Conservation (phyloP, 148 eudicot species). For the Vaccinium vitisidaea region DNA sequence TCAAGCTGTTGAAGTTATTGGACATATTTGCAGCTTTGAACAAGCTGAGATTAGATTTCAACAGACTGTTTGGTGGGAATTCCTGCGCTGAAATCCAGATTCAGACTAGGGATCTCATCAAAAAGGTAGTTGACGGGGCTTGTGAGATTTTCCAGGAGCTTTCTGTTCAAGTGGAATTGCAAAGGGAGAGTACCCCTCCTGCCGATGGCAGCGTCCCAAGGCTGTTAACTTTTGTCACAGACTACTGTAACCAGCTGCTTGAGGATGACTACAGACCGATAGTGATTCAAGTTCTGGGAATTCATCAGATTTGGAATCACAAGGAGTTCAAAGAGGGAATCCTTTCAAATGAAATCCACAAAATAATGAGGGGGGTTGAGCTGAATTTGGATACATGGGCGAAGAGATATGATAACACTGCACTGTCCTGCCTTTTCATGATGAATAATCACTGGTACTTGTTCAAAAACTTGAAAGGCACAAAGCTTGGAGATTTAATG, state of each 20-base stretch:
- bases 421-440: conserved; percentile 61
- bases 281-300: conserved; percentile 54
- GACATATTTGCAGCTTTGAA: conserved; percentile 60
- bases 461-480: conserved; percentile 39
- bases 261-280: conserved; percentile 49
- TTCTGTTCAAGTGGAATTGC: conserved; percentile 60
- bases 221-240: conserved; percentile 61
- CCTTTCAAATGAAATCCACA: conserved; percentile 45
- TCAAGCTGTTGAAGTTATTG: conserved; percentile 74
- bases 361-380: conserved; percentile 54
- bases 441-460: conserved; percentile 78
- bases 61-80: conserved; percentile 59
- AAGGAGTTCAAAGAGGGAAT: conserved; percentile 26
- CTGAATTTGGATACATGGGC: conserved; percentile 72
- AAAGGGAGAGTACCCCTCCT: conserved; percentile 45
- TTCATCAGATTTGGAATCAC: conserved; percentile 56
- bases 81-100: conserved; percentile 49
- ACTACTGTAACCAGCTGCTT: conserved; percentile 61
- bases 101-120: conserved; percentile 68
- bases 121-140: conserved; percentile 54
- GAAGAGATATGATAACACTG: conserved; percentile 42
- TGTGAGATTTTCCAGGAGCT: conserved; percentile 76
- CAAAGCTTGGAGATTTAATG: conserved; percentile 62
- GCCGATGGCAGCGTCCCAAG: conserved; percentile 66
- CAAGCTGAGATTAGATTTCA: conserved; percentile 61